These are phyloP conservation scores for Mycena floridula DNA, from an alignment of 768 basidiomycete species.

Conservation along the genomic window DNA sequence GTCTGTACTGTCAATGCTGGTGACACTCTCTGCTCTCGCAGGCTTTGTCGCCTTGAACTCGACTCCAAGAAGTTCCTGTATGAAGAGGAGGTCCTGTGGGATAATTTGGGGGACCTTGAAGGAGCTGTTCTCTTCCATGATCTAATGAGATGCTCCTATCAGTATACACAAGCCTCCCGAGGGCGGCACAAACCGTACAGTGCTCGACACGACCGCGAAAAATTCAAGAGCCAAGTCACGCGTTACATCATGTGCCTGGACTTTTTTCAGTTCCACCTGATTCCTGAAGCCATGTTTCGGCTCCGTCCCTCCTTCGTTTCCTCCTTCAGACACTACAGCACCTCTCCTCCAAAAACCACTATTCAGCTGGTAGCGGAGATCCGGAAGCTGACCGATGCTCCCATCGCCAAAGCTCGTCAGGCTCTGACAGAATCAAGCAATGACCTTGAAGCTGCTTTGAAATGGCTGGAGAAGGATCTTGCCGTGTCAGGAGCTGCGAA, in stretches of 20 bases:
- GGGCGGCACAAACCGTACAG: no score
- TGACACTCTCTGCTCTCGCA: not conserved
- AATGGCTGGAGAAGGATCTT: conserved; percentile 79
- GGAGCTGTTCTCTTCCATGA: conserved; percentile 5
- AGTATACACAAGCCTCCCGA: no score
- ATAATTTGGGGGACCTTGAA: conserved; percentile 60
- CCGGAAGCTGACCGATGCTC: conserved; percentile 74
- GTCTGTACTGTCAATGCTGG: conserved; percentile 45
- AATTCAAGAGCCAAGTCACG: no score
- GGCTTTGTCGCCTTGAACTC: conserved; percentile 8
- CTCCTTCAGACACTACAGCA: conserved; percentile 44
- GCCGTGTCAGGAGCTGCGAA: conserved; percentile 66
- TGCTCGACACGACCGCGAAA: no score
- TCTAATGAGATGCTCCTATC: not conserved
- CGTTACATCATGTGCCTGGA: no score
- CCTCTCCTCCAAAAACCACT: conserved; percentile 48
- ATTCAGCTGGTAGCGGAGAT: conserved; percentile 81
- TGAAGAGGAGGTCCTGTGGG: conserved; percentile 72
- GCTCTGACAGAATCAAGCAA: conserved; percentile 73
- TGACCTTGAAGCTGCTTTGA: conserved; percentile 66
- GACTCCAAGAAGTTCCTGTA: conserved; percentile 55
- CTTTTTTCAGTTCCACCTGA: no score
- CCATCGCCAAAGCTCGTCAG: conserved; percentile 83
- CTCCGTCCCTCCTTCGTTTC: no score
- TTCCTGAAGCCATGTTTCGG: no score